Conservation (phyloP, 2,329 filamentous ascomycete genomes). For the Triangularia setosa region DNA sequence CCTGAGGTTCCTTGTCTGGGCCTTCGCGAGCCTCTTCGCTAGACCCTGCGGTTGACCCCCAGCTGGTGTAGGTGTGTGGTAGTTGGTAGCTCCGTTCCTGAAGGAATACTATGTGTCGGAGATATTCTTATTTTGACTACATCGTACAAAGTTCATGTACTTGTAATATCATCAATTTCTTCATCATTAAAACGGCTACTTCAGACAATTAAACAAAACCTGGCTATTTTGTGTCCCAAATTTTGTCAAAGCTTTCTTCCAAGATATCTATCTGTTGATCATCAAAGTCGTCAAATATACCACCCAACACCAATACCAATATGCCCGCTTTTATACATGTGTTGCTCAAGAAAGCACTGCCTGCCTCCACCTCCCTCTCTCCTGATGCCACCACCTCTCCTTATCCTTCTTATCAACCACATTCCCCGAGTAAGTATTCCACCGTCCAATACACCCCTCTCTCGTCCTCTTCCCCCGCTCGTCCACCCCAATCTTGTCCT, state of each 20-base stretch:
- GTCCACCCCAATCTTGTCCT: constrained; percentile 16
- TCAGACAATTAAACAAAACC: not conserved
- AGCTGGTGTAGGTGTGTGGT: too few relatives aligned
- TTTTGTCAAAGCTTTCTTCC: not conserved
- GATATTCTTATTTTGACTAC: not conserved
- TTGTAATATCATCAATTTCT: not conserved
- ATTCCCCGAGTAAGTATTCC: constrained; percentile 30
- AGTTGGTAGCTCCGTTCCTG: too few relatives aligned
- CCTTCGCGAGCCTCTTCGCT: too few relatives aligned
- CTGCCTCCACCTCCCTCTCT: constrained; percentile 32
- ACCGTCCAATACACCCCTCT: constrained; percentile 33
- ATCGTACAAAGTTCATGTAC: not conserved
- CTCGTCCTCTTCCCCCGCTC: constrained; percentile 14
- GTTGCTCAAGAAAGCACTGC: constrained; percentile 28
- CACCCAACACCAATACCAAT: not conserved
- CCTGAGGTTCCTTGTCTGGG: too few relatives aligned
- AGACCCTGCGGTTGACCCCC: too few relatives aligned
- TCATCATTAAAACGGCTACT: not conserved
- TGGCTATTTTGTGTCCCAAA: not conserved
- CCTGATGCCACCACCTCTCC: constrained; percentile 35
- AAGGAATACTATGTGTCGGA: not conserved
- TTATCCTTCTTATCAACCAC: constrained; percentile 33
- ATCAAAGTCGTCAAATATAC: not conserved
- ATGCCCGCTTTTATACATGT: not conserved
- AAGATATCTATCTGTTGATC: too few relatives aligned